Percentiles rank a stretch among this genome's conserved stretches.
These are phyloP conservation scores for Amaranthus palmeri DNA, from an alignment of 148 eudicot genomes.

Conservation along the genomic window DNA sequence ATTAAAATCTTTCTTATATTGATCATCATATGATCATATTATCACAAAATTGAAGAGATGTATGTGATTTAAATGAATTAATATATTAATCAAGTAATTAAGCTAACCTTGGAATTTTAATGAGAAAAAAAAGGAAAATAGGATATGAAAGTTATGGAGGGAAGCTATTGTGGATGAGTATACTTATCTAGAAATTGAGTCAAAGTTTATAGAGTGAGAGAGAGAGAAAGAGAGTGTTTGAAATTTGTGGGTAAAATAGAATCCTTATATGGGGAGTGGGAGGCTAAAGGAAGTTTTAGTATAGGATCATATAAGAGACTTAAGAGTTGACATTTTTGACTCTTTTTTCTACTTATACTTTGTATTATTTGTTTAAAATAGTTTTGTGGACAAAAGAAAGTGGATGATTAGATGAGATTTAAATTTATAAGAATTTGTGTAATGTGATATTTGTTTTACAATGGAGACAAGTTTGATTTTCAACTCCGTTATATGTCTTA, in stretches of 20 bases:
- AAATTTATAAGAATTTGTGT: too few relatives aligned
- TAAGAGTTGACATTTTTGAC: conserved; percentile 24
- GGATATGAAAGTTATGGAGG: neutral
- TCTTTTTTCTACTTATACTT: neutral
- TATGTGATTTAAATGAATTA: too few relatives aligned
- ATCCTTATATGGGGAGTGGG: conserved; percentile 13
- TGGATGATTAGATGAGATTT: neutral
- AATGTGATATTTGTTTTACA: too few relatives aligned
- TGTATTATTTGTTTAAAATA: neutral
- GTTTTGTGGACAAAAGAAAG: neutral
- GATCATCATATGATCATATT: too few relatives aligned
- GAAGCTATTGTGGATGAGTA: neutral
- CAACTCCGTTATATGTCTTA: too few relatives aligned
- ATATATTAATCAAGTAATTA: neutral
- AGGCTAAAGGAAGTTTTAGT: conserved; percentile 12
- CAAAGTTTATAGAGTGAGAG: conserved; percentile 3
- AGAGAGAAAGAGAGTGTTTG: conserved; percentile 6
- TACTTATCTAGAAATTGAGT: neutral
- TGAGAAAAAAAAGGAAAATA: neutral
- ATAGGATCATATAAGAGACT: neutral
- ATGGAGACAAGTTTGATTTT: too few relatives aligned
- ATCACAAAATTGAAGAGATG: too few relatives aligned
- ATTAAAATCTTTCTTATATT: neutral
- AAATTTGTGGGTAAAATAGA: conserved; percentile 2
- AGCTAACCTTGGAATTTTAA: neutral